Evolutionary conservation across 805 yeast genomes (phyloP).

Genomic region (Cyberlindnera japonica): DNA sequence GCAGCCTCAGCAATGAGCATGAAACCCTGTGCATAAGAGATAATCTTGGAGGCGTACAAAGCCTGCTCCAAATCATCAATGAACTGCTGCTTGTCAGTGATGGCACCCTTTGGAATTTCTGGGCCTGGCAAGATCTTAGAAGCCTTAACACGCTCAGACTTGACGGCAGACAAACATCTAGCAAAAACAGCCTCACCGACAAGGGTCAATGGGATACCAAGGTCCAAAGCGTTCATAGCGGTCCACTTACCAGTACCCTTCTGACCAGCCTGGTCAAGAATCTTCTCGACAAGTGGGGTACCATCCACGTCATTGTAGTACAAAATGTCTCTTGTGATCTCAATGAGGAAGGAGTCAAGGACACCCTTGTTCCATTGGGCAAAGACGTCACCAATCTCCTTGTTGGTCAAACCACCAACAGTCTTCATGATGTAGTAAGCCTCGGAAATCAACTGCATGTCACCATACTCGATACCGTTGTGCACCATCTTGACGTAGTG

Average conservation of each 20-base stretch:
- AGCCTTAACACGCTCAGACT: conserved; percentile 87
- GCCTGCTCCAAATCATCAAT: conserved; percentile 97
- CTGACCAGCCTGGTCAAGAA: conserved; percentile 96
- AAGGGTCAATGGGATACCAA: conserved; percentile 97
- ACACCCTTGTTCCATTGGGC: conserved; percentile 96
- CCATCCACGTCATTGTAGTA: conserved; percentile 88
- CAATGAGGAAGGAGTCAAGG: conserved; percentile 92
- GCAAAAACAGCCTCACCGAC: conserved; percentile 99
- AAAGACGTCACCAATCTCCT: conserved; percentile 92
- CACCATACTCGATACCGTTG: conserved; percentile 99
- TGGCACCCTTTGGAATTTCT: conserved; percentile 52
- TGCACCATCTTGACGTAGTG: conserved; percentile 99
- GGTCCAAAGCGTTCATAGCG: conserved; percentile 94
- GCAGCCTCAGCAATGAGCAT: conserved; percentile 99
- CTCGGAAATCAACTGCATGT: conserved; percentile 98
- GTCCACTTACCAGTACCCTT: conserved; percentile 99
- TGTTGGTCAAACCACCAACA: conserved; percentile 83
- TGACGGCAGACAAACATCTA: conserved; percentile 91
- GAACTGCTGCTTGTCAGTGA: conserved; percentile 76
- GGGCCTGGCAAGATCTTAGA: conserved; percentile 81
- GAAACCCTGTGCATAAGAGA: conserved; percentile 99
- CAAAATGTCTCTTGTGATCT: conserved; percentile 93
- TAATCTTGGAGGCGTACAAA: conserved; percentile 95
- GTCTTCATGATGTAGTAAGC: conserved; percentile 96
- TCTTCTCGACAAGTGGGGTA: conserved; percentile 92